Conservation (phyloP, 371 early-diverging fungal species). For the Mucor circinelloides region DNA sequence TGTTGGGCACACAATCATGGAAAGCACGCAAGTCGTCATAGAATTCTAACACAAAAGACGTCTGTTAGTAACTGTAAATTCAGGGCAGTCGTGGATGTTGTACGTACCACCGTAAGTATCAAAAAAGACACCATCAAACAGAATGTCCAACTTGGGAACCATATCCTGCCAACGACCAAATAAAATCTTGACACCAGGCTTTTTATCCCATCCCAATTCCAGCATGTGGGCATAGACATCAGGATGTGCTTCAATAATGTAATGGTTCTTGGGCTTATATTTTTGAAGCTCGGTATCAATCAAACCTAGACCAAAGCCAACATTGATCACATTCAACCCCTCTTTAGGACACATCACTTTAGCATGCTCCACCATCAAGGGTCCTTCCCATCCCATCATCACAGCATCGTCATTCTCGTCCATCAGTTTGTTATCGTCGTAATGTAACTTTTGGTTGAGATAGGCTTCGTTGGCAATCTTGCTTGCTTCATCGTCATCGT, state of each 20-base stretch:
- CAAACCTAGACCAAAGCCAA: slow-evolving; percentile 94
- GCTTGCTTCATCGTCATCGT: slow-evolving; percentile 43
- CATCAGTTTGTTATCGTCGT: slow-evolving; percentile 76
- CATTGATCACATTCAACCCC: slow-evolving; percentile 71
- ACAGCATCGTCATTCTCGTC: slow-evolving; percentile 92
- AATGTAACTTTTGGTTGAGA: slow-evolving; percentile 73
- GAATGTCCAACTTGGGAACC: slow-evolving; percentile 67
- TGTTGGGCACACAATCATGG: slow-evolving; percentile 80
- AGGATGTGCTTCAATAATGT: slow-evolving; percentile 97
- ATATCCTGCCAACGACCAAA: slow-evolving; percentile 97
- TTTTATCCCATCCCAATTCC: slow-evolving; percentile 82
- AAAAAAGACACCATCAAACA: slow-evolving; percentile 90
- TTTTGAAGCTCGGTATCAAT: slow-evolving; percentile 85
- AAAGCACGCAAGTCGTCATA: slow-evolving; percentile 90
- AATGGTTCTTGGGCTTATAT: slow-evolving; percentile 73
- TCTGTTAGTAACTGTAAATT: background rate
- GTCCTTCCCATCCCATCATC: slow-evolving; percentile 98
- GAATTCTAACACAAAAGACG: slow-evolving; percentile 69
- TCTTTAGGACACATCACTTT: slow-evolving; percentile 75
- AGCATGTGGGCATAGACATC: slow-evolving; percentile 92
- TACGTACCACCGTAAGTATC: slow-evolving; percentile 82
- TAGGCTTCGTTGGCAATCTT: slow-evolving; percentile 75
- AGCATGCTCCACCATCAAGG: slow-evolving; percentile 92
- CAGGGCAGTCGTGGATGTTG: background rate
- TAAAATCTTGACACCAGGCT: slow-evolving; percentile 80